phyloP scores from a whole-genome alignment of 208 protist genomes.

The Trypanosoma boissoni region DNA sequence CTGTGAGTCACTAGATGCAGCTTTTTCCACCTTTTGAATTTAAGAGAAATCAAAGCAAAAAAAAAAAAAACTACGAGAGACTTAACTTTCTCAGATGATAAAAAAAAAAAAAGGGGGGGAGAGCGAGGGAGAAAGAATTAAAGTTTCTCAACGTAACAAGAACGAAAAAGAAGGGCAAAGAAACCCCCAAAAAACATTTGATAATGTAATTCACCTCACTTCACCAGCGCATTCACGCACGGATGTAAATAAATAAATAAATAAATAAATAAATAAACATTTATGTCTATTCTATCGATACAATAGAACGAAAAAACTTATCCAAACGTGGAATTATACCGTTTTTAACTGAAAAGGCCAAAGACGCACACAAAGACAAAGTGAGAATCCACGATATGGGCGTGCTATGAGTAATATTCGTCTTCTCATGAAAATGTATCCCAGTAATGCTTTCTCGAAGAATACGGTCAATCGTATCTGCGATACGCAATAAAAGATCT shows the following conservation, averaged over 20 bases:
- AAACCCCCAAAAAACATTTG: too few relatives aligned
- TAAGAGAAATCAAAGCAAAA: too few relatives aligned
- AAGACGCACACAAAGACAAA: conserved; percentile 1
- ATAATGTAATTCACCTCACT: too few relatives aligned
- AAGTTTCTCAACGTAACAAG: too few relatives aligned
- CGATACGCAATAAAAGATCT: conserved; percentile 6
- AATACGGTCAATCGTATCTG: not conserved
- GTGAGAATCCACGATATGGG: conserved; percentile 22
- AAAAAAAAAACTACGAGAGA: too few relatives aligned
- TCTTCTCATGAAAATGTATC: not conserved
- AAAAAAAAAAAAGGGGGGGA: too few relatives aligned
- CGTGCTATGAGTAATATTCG: not conserved
- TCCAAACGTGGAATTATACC: not conserved
- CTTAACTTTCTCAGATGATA: too few relatives aligned
- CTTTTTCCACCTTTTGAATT: too few relatives aligned
- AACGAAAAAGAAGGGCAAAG: too few relatives aligned
- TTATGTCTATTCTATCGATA: not conserved
- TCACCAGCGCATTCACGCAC: not conserved
- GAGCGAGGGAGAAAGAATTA: too few relatives aligned
- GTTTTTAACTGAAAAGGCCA: conserved; percentile 4
- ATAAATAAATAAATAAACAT: conserved; percentile 10
- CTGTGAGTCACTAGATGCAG: too few relatives aligned
- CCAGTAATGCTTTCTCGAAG: not conserved
- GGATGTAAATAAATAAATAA: not conserved
- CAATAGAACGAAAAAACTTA: conserved; percentile 8